These are phyloP conservation scores for Mycena rebaudengoi DNA, from an alignment of 768 basidiomycete species.

Conservation along the genomic window DNA sequence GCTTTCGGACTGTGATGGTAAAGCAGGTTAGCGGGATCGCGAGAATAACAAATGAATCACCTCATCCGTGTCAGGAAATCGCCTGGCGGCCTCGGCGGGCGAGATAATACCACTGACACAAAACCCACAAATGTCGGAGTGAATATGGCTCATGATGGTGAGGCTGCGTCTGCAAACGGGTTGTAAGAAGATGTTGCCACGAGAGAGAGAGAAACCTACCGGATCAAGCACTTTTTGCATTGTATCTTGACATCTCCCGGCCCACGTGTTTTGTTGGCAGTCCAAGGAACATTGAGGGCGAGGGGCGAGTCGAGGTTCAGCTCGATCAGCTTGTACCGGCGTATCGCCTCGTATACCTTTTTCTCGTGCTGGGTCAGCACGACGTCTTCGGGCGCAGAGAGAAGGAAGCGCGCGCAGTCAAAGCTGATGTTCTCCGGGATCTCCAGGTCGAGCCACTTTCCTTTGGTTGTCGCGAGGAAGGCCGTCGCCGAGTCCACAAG, in stretches of 20 bases:
- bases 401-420: constrained; percentile 36
- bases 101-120: constrained; percentile 19
- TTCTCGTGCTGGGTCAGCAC: constrained; percentile 29
- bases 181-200: neutral
- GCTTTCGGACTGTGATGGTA: constrained; percentile 23
- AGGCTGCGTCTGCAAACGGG: constrained; percentile 27
- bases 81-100: neutral
- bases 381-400: constrained; percentile 24
- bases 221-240: constrained; percentile 29
- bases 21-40: neutral
- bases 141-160: constrained; percentile 33
- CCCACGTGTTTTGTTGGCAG: constrained; percentile 34
- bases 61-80: constrained; percentile 18
- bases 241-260: constrained; percentile 33
- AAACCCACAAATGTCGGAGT: constrained; percentile 24
- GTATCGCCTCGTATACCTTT: constrained; percentile 32
- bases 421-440: constrained; percentile 38
- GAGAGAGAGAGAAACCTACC: constrained; percentile 5
- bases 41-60: neutral
- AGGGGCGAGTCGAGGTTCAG: constrained; percentile 35
- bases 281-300: constrained; percentile 30
- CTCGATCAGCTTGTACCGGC: constrained; percentile 36
- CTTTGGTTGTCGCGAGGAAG: constrained; percentile 27
- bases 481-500: constrained; percentile 29
- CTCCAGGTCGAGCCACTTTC: constrained; percentile 35